Base-by-base conservation (phyloP, 352 stramenopile species). In the Blastocystis sp. region DNA sequence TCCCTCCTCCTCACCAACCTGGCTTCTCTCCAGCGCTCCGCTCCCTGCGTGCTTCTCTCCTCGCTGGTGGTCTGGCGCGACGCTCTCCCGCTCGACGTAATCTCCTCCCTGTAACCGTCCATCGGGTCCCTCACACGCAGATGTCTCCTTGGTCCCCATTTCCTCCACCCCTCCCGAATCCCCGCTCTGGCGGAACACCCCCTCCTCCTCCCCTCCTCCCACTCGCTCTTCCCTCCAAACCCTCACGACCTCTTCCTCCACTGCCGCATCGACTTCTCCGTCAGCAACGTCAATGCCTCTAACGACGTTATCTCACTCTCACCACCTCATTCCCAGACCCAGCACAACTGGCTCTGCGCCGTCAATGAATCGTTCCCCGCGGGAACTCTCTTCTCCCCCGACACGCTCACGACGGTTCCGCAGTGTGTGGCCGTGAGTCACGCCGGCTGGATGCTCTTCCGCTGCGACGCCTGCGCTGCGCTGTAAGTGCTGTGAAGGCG, bases 91-190 rank as follows among this genome's bases (percentile, higher is more conserved):
- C 48, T 56, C 21, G 40, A 56, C 5, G 11, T 38, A 0, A 14
- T 76, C 21, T 52, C 66, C 40, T 17, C 34, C 41, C 10, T 59
- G 66, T 71, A 71, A 0, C 11, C 19, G 2, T 41, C 19, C 3
- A 40, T 9, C 4, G 38, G n/a, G 23, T 40, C 45, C 1, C 19
- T 71, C 11, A 71, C 48, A 0, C 1, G 38, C 38, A 71, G 64
- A 71, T 76, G 66, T 23, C 41, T 53, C 3, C 66, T 76, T 23
- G 66, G 66, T 76, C 66, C 66, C n/a, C 4, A 41, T 41, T 52
- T 56, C n/a, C 11, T 19, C 48, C n/a, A 41, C 41, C 52, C 28
- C 52, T 76, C 9, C 41, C 14, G 21, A 21, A 14, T 71, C 34
- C n/a, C 38, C 64, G 19, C 19, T 40, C 45, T 17, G 2, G 9